A percentile compares a stretch with the other conserved stretches of the same genome.
Conservation (phyloP, 495 filamentous ascomycete genomes). For the Penicillium paxilli region DNA sequence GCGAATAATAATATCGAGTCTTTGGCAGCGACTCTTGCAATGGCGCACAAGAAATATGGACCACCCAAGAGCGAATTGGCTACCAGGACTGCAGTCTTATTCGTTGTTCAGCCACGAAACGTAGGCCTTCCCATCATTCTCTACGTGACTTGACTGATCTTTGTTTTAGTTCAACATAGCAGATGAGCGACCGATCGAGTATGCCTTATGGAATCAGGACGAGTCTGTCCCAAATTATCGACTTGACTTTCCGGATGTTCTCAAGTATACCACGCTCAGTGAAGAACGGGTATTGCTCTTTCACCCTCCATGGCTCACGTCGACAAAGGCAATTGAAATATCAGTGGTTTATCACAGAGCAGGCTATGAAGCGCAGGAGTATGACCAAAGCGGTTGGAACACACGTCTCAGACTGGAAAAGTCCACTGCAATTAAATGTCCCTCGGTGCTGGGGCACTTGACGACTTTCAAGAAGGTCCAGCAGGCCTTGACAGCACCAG, state of each 20-base stretch:
- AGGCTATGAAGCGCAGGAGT: conserved; percentile 78
- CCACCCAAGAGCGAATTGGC: conserved; percentile 27
- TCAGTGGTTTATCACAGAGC: conserved; percentile 80
- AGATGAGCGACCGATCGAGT: conserved; percentile 63
- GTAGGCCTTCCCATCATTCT: conserved; percentile 1
- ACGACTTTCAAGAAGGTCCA: conserved; percentile 87
- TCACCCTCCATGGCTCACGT: conserved; percentile 57
- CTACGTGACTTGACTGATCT: background rate
- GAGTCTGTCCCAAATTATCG: conserved; percentile 49
- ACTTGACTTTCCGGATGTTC: conserved; percentile 62
- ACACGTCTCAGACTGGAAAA: conserved; percentile 71
- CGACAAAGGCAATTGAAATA: conserved; percentile 58
- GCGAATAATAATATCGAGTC: conserved; percentile 58
- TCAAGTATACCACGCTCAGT: conserved; percentile 59
- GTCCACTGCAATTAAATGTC: conserved; percentile 80
- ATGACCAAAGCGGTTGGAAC: conserved; percentile 58
- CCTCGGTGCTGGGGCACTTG: conserved; percentile 77
- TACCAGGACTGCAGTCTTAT: conserved; percentile 55
- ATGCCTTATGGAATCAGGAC: conserved; percentile 49
- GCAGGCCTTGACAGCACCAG: conserved; percentile 71
- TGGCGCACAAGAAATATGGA: conserved; percentile 68
- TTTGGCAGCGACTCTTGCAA: conserved; percentile 62
- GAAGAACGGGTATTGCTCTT: conserved; percentile 68
- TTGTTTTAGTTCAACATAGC: conserved; percentile 67
- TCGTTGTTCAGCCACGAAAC: conserved; percentile 77